Evolutionary conservation across 2,329 filamentous ascomycete species (phyloP), one percentile per base, ranked within the genome.

Genomic region (Botrytis fabae): DNA sequence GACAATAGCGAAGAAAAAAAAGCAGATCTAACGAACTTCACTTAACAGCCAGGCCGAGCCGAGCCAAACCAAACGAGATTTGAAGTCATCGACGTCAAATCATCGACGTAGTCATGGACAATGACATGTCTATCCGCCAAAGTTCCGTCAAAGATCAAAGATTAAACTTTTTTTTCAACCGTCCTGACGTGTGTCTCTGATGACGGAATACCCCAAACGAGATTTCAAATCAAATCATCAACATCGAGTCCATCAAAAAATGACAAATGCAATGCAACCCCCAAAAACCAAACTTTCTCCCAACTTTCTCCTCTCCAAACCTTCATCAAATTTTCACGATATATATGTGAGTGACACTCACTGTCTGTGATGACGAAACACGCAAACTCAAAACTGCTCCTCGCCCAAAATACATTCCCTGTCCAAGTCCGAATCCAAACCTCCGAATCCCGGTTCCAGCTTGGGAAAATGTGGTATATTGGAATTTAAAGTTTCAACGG

Each of bases 401-500:
- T 48, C 48, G 2, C 48, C 22, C 9, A 28, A 54, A 62, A 42
- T 10, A 63, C 38, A 42, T 28, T 28, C 38, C n/a, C 9, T 44
- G 38, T 42, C 14, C 61, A 20, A n/a, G 16, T 42, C 16, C 25
- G 14, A 16, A 25, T 42, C 38, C 60, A 38, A 38, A 38, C 38
- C 38, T 42, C 25, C 25, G 14, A 16, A 25, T 42, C 38, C 60
- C 60, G 14, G 54, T 32, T 20, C 28, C 28, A 32, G 2, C 4
- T 22, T 42, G 38, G 28, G 20, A 44, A 60, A 60, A 38, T 22
- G 38, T 22, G 32, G 44, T 63, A 54, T 54, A 54, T 54, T 54
- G 38, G 25, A 18, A 63, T 22, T 28, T 42, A 63, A 63, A 32
- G 61, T 63, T 63, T 63, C 61, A 44, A 63, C 61, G 61, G 28